phyloP scores from a whole-genome alignment of 1,284 basidiomycete genomes.

The Coniophora puteana region DNA sequence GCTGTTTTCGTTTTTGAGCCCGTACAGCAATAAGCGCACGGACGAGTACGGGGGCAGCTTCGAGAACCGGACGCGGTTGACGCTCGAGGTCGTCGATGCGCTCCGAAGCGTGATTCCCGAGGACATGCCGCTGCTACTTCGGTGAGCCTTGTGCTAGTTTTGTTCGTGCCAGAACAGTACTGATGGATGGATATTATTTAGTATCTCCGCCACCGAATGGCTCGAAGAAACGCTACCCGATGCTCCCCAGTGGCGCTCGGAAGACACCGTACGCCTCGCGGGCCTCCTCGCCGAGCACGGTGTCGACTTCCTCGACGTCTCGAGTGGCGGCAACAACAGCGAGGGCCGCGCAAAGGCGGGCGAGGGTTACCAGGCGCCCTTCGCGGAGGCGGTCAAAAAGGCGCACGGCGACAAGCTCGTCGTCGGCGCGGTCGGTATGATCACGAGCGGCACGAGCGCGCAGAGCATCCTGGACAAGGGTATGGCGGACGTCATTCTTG shows the following conservation, averaged over 20 bases:
- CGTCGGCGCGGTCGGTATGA: slow-evolving; percentile 60
- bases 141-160: slow-evolving; percentile 39
- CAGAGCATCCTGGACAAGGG: slow-evolving; percentile 57
- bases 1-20: slow-evolving; percentile 52
- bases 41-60: slow-evolving; percentile 75
- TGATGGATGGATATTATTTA: slow-evolving; percentile 27
- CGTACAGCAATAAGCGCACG: slow-evolving; percentile 63
- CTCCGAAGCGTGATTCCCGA: slow-evolving; percentile 52
- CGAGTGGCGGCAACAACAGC: slow-evolving; percentile 54
- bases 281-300: slow-evolving; percentile 51
- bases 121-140: slow-evolving; percentile 64
- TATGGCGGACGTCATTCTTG: slow-evolving; percentile 52
- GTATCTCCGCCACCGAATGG: slow-evolving; percentile 61
- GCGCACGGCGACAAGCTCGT: slow-evolving; percentile 48
- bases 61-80: slow-evolving; percentile 63
- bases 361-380: slow-evolving; percentile 48
- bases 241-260: slow-evolving; percentile 52
- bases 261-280: slow-evolving; percentile 56
- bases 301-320: slow-evolving; percentile 65
- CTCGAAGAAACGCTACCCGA: slow-evolving; percentile 47
- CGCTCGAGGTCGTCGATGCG: slow-evolving; percentile 53
- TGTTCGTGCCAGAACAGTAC: slow-evolving; percentile 25
- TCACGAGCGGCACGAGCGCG: slow-evolving; percentile 54
- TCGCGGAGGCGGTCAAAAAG: slow-evolving; percentile 57
- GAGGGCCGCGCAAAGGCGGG: slow-evolving; percentile 42